Percentiles rank a stretch among this genome's conserved stretches.
Evolutionary conservation across 345 rosid genomes (phyloP).

Genomic region (Euphorbia tirucalli): DNA sequence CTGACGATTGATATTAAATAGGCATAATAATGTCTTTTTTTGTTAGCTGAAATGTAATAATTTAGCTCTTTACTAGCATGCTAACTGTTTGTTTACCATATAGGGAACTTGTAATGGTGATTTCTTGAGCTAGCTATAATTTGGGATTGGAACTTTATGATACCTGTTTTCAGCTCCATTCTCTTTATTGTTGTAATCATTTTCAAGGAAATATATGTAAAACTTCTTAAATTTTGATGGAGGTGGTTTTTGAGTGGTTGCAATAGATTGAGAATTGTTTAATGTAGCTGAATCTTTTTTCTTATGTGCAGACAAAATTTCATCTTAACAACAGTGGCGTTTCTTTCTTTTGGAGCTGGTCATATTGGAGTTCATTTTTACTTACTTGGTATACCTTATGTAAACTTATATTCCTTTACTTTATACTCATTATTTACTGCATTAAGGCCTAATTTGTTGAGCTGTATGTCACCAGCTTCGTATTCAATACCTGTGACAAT

Average conservation of each 20-base stretch:
- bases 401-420: background rate
- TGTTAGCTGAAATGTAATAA: background rate
- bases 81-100: background rate
- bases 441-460: background rate
- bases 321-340: constrained; percentile 53
- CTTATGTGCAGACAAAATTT: constrained; percentile 44
- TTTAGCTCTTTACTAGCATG: background rate
- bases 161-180: background rate
- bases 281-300: constrained; percentile 1
- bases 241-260: background rate
- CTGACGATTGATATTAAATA: background rate
- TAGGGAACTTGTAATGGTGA: background rate
- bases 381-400: constrained; percentile 76
- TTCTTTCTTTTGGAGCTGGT: constrained; percentile 96
- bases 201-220: too few relatives aligned
- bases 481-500: background rate
- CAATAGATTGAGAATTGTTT: too few relatives aligned
- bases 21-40: background rate
- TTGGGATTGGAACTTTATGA: background rate
- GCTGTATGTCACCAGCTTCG: background rate
- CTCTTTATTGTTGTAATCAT: background rate
- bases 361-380: constrained; percentile 97
- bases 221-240: background rate
- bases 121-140: background rate
- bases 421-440: background rate